Conservation (phyloP, 192 early-diverging fungal species). For the Dispira parvispora region DNA sequence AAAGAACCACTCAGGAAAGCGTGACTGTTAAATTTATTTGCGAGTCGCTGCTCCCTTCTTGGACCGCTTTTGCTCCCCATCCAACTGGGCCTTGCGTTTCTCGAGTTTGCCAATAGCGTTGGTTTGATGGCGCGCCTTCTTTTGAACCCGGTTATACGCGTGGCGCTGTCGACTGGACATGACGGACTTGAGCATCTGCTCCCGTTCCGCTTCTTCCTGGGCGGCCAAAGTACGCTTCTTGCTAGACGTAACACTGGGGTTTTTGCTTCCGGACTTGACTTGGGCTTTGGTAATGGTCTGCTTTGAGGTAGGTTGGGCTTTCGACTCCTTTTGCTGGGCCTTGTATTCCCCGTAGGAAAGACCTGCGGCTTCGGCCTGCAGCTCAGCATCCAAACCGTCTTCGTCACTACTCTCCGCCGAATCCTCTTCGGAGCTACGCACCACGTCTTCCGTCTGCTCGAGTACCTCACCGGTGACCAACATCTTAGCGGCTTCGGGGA, state of each 20-base stretch:
- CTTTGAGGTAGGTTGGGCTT: slow-evolving; percentile 14
- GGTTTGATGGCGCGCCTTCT: not conserved
- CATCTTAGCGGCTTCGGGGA: slow-evolving; percentile 40
- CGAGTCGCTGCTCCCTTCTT: no score
- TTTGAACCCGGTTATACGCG: not conserved
- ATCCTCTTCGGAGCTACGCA: slow-evolving; percentile 37
- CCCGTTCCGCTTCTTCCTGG: slow-evolving; percentile 27
- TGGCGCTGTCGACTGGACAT: slow-evolving; percentile 28
- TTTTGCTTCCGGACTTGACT: not conserved
- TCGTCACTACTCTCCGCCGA: slow-evolving; percentile 25
- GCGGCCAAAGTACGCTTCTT: slow-evolving; percentile 20
- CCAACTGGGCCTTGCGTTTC: not conserved
- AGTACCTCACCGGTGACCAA: slow-evolving; percentile 26
- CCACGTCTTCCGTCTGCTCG: slow-evolving; percentile 42
- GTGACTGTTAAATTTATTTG: no score
- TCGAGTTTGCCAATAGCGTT: not conserved
- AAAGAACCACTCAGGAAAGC: no score
- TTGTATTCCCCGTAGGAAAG: slow-evolving; percentile 28
- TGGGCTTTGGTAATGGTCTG: slow-evolving; percentile 3
- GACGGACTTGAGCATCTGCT: slow-evolving; percentile 29
- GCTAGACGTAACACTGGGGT: not conserved
- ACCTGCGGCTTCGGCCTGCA: slow-evolving; percentile 39
- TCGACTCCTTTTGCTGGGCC: slow-evolving; percentile 23
- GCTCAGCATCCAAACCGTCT: slow-evolving; percentile 29
- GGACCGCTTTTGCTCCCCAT: no score